Percentiles rank a stretch among this genome's conserved stretches.
phyloP scores from a whole-genome alignment of 805 yeast species.

The Zygotorulaspora chibaensis region DNA sequence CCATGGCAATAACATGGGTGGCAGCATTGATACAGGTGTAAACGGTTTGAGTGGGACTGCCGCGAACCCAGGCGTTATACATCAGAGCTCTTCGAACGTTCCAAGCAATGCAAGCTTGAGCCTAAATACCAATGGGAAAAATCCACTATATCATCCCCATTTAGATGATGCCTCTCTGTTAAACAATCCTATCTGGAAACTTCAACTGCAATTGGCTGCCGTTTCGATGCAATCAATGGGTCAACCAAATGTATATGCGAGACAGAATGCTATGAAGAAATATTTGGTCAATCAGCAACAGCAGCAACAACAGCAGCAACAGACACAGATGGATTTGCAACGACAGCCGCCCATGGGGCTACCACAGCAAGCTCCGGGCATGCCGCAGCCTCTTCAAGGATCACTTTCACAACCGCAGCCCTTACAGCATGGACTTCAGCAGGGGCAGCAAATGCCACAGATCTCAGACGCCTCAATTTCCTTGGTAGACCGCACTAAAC shows the following conservation, averaged over 20 bases:
- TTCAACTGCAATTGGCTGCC: slow-evolving; percentile 34
- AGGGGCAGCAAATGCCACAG: slow-evolving; percentile 16
- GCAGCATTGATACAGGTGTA: slow-evolving; percentile 6
- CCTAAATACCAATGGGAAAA: slow-evolving; percentile 21
- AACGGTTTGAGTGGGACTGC: slow-evolving; percentile 9
- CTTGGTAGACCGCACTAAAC: slow-evolving; percentile 33
- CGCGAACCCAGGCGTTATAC: slow-evolving; percentile 1
- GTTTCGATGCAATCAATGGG: slow-evolving; percentile 34
- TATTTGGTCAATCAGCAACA: slow-evolving; percentile 28
- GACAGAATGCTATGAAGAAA: slow-evolving; percentile 37
- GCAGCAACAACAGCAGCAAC: slow-evolving; percentile 14
- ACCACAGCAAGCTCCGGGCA: slow-evolving; percentile 5
- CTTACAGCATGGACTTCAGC: slow-evolving; percentile 9
- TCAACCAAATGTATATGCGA: slow-evolving; percentile 36
- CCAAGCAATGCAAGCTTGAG: slow-evolving; percentile 4
- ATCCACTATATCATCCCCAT: slow-evolving; percentile 36
- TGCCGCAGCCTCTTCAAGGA: slow-evolving; percentile 1
- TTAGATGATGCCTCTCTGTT: slow-evolving; percentile 31
- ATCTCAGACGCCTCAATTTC: slow-evolving; percentile 31
- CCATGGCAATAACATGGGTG: slow-evolving; percentile 9
- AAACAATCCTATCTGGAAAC: slow-evolving; percentile 36
- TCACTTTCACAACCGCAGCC: slow-evolving; percentile 5
- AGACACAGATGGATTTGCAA: slow-evolving; percentile 4
- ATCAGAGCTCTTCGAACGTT: neutral
- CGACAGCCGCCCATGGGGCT: slow-evolving; percentile 5